Percentiles rank a stretch among this genome's conserved stretches.
phyloP scores from a whole-genome alignment of 1,139 yeast genomes.

The Blastobotrys proliferans region DNA sequence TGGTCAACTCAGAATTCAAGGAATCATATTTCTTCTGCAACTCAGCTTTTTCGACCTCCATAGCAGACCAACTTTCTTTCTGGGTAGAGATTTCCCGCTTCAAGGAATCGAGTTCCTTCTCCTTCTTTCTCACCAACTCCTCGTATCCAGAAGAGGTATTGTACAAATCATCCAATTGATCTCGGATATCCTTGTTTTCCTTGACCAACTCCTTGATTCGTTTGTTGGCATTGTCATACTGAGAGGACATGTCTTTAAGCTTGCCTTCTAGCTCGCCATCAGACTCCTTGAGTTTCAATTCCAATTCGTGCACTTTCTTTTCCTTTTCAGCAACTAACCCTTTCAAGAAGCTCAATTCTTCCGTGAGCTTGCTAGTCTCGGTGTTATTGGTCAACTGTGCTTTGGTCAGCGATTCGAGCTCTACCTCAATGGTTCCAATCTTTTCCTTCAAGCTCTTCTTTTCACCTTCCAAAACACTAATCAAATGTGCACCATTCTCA shows the following conservation, averaged over 20 bases:
- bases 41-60: slow-evolving; percentile 23
- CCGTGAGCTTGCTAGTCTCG: slow-evolving; percentile 32
- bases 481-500: slow-evolving; percentile 33
- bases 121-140: slow-evolving; percentile 37
- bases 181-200: slow-evolving; percentile 47
- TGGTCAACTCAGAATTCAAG: slow-evolving; percentile 18
- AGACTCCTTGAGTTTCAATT: slow-evolving; percentile 33
- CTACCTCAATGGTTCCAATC: slow-evolving; percentile 27
- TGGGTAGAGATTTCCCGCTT: slow-evolving; percentile 27
- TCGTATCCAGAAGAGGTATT: slow-evolving; percentile 38
- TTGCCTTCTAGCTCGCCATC: slow-evolving; percentile 39
- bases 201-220: slow-evolving; percentile 44
- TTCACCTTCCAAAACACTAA: slow-evolving; percentile 34
- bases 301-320: slow-evolving; percentile 34
- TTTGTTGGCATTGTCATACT: slow-evolving; percentile 37
- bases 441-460: slow-evolving; percentile 27
- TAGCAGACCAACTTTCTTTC: slow-evolving; percentile 19
- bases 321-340: slow-evolving; percentile 34
- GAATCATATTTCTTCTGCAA: slow-evolving; percentile 20
- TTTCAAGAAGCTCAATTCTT: slow-evolving; percentile 28
- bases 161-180: slow-evolving; percentile 38
- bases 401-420: slow-evolving; percentile 21
- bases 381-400: slow-evolving; percentile 17
- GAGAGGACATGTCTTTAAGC: slow-evolving; percentile 32
- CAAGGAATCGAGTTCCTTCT: slow-evolving; percentile 35